Base-by-base conservation (phyloP, 495 filamentous ascomycete genomes). In the Cenococcum geophilum region DNA sequence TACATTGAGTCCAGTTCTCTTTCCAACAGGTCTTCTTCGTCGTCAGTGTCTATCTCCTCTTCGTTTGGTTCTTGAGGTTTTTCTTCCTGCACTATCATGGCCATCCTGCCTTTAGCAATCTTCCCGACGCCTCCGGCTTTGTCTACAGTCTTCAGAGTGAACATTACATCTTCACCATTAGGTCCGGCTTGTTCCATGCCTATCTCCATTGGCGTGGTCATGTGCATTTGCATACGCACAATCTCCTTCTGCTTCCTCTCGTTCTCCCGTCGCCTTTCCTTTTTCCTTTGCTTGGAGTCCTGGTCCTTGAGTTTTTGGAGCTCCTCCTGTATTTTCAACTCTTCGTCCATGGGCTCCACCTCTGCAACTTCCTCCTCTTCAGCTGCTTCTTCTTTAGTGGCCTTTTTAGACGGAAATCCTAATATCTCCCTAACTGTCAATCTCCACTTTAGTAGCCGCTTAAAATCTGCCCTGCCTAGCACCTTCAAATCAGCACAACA, bases 191-290 rank as follows among this genome's bases (percentile, higher is more conserved):
- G 90, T 71, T 97, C 92, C 77, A 93, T 86, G 64, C 93, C 93
- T 65, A 98, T 95, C 62, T 98, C 95, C 78, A 89, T 92, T 16
- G 93, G 92, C 0, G 90, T 87, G 16, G 85, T 89, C 95, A 98
- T 97, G 73, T 96, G 83, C 78, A 98, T 83, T 74, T 98, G 95
- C 86, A 97, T 84, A 50, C 93, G 87, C 32, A 92, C 78, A 57
- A 96, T 92, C 59, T 96, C 92, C 72, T 87, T 91, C 64, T 87
- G 85, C 75, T 91, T 96, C 69, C 84, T 84, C 72, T 96, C 92
- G 63, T 97, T 97, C 42, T 92, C 89, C 66, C 81, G 86, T 61
- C 90, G 78, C 60, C 86, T 78, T 67, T 91, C 87, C 60, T 88
- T 84, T 76, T 92, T 96, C 73, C 84, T 89, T 65, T 83, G 82